These are phyloP conservation scores for Apiospora hydei DNA, from an alignment of 2,329 filamentous ascomycete genomes.

Conservation along the genomic window DNA sequence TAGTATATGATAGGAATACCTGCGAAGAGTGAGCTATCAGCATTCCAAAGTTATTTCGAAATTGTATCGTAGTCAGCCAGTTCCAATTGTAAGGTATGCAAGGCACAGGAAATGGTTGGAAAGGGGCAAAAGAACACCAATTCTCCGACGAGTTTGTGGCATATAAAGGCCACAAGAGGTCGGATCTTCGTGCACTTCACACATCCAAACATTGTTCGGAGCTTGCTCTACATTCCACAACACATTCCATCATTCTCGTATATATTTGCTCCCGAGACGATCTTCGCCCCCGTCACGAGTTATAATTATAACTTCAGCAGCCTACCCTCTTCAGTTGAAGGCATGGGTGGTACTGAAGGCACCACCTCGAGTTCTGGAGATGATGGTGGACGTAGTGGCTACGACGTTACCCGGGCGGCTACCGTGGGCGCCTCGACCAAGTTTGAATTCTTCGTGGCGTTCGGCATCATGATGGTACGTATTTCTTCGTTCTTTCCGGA, in stretches of 20 bases:
- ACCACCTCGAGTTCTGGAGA: not conserved
- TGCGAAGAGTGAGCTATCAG: not conserved
- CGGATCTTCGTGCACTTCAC: not conserved
- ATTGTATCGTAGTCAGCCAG: not conserved
- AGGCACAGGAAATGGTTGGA: not conserved
- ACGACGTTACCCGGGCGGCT: not conserved
- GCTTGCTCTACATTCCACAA: not conserved
- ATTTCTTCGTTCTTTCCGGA: not conserved
- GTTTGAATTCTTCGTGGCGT: not conserved
- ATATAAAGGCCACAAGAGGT: not conserved
- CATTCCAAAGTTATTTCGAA: not conserved
- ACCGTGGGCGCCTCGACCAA: not conserved
- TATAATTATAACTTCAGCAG: too few species aligned
- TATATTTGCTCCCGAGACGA: not conserved
- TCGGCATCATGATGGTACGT: slow-evolving; percentile 13
- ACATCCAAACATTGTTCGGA: not conserved
- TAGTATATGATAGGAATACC: not conserved
- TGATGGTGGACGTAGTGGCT: slow-evolving; percentile 14
- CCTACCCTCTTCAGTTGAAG: too few species aligned
- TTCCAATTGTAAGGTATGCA: not conserved
- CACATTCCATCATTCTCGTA: not conserved
- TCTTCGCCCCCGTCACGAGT: too few species aligned
- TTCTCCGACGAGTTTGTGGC: not conserved
- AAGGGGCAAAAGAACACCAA: not conserved
- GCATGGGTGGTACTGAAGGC: not conserved